phyloP scores from a whole-genome alignment of 768 basidiomycete genomes.

The Phanerochaete carnosa region DNA sequence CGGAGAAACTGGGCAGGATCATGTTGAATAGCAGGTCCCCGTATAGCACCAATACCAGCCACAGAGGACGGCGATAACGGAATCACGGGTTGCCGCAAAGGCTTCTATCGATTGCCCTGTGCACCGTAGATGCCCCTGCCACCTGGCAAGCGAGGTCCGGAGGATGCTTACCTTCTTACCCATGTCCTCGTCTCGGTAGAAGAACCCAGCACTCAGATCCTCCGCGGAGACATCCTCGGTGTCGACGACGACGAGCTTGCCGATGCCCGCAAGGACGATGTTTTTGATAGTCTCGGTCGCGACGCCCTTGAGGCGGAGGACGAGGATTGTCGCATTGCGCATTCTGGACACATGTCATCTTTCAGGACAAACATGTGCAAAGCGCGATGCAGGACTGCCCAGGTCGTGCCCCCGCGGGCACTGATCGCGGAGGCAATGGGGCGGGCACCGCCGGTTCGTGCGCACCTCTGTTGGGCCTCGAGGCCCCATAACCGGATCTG shows the following conservation, averaged over 20 bases:
- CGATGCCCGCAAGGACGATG: slow-evolving; percentile 94
- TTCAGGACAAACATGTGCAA: background rate
- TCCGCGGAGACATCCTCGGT: slow-evolving; percentile 68
- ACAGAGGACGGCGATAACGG: background rate
- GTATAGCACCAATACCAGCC: background rate
- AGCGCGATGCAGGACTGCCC: background rate
- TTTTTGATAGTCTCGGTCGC: slow-evolving; percentile 97
- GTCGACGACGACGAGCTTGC: slow-evolving; percentile 84
- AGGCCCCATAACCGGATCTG: slow-evolving; percentile 98
- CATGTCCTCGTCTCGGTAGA: slow-evolving; percentile 91
- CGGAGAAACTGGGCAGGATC: background rate
- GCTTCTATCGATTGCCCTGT: background rate
- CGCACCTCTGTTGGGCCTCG: slow-evolving; percentile 92
- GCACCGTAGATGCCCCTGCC: background rate
- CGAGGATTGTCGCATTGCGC: slow-evolving; percentile 88
- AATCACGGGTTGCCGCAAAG: background rate
- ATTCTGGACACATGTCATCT: slow-evolving; percentile 52
- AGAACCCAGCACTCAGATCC: slow-evolving; percentile 90
- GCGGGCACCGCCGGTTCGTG: background rate
- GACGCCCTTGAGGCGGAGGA: slow-evolving; percentile 74
- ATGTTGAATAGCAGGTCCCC: background rate
- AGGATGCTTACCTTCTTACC: slow-evolving; percentile 69
- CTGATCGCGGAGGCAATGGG: background rate
- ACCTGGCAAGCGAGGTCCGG: background rate
- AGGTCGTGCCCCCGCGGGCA: background rate